Evolutionary conservation across 805 yeast genomes (phyloP), one percentile per base, ranked within the genome.

Genomic region (Pichia nanzhaoensis): DNA sequence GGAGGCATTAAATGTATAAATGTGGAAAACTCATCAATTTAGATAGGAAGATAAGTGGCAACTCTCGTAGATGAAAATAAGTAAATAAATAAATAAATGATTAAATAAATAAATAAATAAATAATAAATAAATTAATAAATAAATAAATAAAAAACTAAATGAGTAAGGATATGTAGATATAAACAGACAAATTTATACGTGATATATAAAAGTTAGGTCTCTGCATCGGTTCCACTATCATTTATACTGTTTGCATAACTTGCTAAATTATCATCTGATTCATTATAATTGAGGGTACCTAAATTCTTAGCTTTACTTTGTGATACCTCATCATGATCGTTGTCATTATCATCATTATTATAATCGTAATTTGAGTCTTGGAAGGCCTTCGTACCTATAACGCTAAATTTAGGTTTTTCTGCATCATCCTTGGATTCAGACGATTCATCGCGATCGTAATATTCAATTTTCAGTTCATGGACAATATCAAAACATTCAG

Each of bases 401-500:
- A 63, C 70, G 34, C 60, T 59, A 27, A 39, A 45, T 28, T 43
- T 60, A 53, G 36, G 34, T 38, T 42, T 42, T 27, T 53, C 57
- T 60, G 63, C 40, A 41, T 46, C 46, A 44, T 64, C 63, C 16
- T 52, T 59, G 9, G 53, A 51, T 33, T 52, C 56, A 16, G 54
- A 54, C 34, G 56, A 53, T 28, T 62, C 67, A 37, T 75, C 78
- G 49, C 70, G 70, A 50, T 82, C 90, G 55, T 84, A 89, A 42
- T 84, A 75, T 59, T 89, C 95, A 31, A 86, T 81, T 59, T 88
- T 84, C 62, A 93, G 71, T 67, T 93, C 99, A 59, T 91, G 93
- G 39, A 86, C 73, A 47, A 91, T 83, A 63, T 93, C 99, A 61
- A 88, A 93, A 63, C 98, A 91, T 61, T 90, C 97, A 3, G 95